phyloP scores from a whole-genome alignment of 768 basidiomycete species.

The Favolaschia claudopus region DNA sequence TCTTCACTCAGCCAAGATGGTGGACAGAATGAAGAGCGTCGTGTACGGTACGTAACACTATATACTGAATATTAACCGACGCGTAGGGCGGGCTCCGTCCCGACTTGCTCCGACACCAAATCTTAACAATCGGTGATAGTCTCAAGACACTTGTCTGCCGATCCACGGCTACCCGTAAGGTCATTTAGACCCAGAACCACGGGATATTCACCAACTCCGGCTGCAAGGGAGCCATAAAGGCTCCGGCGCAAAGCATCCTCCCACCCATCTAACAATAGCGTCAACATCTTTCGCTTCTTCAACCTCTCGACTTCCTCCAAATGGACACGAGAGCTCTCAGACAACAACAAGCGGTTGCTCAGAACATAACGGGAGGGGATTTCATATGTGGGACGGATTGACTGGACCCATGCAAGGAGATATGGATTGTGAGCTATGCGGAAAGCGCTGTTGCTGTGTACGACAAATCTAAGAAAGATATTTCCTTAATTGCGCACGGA shows the following conservation, averaged over 20 bases:
- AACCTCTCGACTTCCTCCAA: neutral
- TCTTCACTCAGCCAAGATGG: no score
- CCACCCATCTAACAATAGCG: neutral
- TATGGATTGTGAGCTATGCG: no score
- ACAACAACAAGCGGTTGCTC: neutral
- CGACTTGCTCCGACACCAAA: no score
- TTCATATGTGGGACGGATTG: neutral
- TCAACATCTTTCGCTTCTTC: no score
- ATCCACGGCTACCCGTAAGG: neutral
- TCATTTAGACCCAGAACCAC: neutral
- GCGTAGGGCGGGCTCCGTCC: no score
- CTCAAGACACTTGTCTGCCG: neutral
- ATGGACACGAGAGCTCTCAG: neutral
- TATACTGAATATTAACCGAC: no score
- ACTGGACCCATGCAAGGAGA: neutral
- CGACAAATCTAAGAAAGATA: no score
- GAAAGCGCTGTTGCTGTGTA: no score
- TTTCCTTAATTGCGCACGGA: no score
- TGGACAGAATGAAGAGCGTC: no score
- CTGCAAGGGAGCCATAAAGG: neutral
- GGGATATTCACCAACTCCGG: neutral
- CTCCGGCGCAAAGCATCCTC: neutral
- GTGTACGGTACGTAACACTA: no score
- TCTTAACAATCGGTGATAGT: no score
- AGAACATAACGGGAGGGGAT: neutral